Evolutionary conservation across 202 grass and related monocot species (phyloP).

Genomic region (Tripidium arundinaceum): DNA sequence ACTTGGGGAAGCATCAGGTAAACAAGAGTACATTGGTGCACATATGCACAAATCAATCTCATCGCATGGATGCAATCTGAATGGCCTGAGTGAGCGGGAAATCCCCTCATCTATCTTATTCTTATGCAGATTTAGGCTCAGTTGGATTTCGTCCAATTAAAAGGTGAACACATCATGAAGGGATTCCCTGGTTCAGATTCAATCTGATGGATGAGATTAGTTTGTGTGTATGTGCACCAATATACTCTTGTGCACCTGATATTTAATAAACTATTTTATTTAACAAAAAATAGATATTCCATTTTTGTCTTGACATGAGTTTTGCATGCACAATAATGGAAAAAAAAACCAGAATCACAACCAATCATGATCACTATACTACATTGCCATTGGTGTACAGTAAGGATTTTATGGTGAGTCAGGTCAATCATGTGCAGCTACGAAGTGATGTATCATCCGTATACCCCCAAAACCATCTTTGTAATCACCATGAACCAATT

Average conservation of each 20-base stretch:
- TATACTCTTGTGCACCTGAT: constrained; percentile 1
- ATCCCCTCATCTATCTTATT: no score
- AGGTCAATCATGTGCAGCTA: background rate
- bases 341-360: background rate
- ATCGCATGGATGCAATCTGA: background rate
- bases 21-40: background rate
- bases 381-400: background rate
- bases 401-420: background rate
- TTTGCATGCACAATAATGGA: background rate
- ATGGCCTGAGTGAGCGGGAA: no score
- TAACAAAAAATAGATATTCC: background rate
- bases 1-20: background rate
- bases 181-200: background rate
- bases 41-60: background rate
- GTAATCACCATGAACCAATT: no score
- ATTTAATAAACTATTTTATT: background rate
- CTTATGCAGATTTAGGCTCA: background rate
- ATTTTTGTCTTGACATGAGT: background rate
- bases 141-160: background rate
- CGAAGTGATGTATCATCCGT: background rate
- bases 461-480: no score
- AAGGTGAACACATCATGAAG: background rate
- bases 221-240: background rate
- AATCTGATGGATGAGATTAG: background rate
- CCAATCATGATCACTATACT: background rate